phyloP scores from a whole-genome alignment of 768 basidiomycete genomes.

The Naganishia vaughanmartiniae region DNA sequence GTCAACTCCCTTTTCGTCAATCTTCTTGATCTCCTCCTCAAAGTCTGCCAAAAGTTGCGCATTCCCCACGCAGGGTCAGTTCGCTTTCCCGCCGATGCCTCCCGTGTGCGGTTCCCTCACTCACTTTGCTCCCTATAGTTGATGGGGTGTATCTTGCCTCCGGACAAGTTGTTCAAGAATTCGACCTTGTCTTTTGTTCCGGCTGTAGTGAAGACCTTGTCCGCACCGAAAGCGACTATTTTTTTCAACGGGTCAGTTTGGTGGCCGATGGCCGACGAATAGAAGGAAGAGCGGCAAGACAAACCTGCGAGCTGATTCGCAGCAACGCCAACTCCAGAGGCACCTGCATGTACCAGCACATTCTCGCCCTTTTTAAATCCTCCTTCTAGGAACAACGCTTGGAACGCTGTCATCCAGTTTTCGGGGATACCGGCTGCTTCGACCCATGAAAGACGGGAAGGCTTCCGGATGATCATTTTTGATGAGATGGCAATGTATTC shows the following conservation, averaged over 20 bases:
- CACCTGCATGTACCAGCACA: conserved; percentile 81
- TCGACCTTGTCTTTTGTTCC: conserved; percentile 78
- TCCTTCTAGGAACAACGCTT: conserved; percentile 66
- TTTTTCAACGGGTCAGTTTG: neutral
- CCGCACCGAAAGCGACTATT: conserved; percentile 35
- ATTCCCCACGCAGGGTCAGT: neutral
- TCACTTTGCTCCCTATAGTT: conserved; percentile 69
- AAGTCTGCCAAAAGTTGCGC: conserved; percentile 58
- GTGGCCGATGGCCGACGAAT: neutral
- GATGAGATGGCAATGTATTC: conserved; percentile 72
- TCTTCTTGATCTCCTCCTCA: conserved; percentile 65
- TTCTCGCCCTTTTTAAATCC: conserved; percentile 67
- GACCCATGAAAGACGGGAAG: conserved; percentile 69
- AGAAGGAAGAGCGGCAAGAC: conserved; percentile 30
- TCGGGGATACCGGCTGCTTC: conserved; percentile 88
- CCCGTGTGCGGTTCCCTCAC: conserved; percentile 19
- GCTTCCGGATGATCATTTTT: conserved; percentile 71
- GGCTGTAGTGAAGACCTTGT: conserved; percentile 74
- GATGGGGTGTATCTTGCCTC: conserved; percentile 58
- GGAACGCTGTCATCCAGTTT: conserved; percentile 77
- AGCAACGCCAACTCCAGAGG: conserved; percentile 83
- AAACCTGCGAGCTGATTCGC: conserved; percentile 79
- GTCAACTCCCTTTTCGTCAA: conserved; percentile 68
- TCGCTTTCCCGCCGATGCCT: neutral
- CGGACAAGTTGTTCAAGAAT: conserved; percentile 56